Percentiles rank a stretch among this genome's conserved stretches.
Evolutionary conservation across 1,139 yeast genomes (phyloP).

Genomic region (Entelexis sorbosivorans): DNA sequence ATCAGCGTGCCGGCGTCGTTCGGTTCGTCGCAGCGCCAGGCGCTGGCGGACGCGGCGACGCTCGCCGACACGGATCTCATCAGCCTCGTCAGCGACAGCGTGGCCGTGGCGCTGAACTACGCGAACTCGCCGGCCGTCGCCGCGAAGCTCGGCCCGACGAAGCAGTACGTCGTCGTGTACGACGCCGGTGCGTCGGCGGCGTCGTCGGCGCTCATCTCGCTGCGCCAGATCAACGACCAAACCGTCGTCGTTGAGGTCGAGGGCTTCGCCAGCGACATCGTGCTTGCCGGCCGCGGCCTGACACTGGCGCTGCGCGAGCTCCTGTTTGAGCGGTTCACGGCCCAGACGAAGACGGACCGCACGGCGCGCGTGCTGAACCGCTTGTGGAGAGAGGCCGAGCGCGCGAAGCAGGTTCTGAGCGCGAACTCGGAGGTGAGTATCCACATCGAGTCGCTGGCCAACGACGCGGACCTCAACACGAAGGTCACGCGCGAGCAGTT

Average conservation of each 20-base stretch:
- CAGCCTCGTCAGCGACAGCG: slow-evolving; percentile 75
- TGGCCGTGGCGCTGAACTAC: slow-evolving; percentile 79
- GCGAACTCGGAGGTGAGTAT: slow-evolving; percentile 72
- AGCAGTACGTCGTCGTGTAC: slow-evolving; percentile 59
- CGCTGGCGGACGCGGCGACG: slow-evolving; percentile 61
- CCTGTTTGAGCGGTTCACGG: slow-evolving; percentile 46
- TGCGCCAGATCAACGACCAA: slow-evolving; percentile 2
- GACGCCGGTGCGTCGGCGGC: slow-evolving; percentile 94
- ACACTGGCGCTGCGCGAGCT: slow-evolving; percentile 55
- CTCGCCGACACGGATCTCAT: slow-evolving; percentile 58
- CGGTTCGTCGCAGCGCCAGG: slow-evolving; percentile 52
- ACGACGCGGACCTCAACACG: slow-evolving; percentile 63
- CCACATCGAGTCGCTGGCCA: slow-evolving; percentile 49
- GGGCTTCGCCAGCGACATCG: slow-evolving; percentile 56
- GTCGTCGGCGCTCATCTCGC: slow-evolving; percentile 67
- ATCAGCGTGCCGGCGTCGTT: slow-evolving; percentile 71
- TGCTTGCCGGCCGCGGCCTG: slow-evolving; percentile 64
- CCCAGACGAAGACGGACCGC: slow-evolving; percentile 33
- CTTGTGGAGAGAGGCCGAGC: slow-evolving; percentile 73
- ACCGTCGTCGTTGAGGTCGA: slow-evolving; percentile 47
- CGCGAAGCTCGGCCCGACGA: slow-evolving; percentile 33
- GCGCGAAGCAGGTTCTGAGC: slow-evolving; percentile 72
- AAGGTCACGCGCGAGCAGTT: slow-evolving; percentile 64
- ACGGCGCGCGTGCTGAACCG: slow-evolving; percentile 52
- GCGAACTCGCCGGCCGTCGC: slow-evolving; percentile 28